Percentiles rank a stretch among this genome's conserved stretches.
phyloP scores from a whole-genome alignment of 805 yeast species.

The Metschnikowia bowlesiae region DNA sequence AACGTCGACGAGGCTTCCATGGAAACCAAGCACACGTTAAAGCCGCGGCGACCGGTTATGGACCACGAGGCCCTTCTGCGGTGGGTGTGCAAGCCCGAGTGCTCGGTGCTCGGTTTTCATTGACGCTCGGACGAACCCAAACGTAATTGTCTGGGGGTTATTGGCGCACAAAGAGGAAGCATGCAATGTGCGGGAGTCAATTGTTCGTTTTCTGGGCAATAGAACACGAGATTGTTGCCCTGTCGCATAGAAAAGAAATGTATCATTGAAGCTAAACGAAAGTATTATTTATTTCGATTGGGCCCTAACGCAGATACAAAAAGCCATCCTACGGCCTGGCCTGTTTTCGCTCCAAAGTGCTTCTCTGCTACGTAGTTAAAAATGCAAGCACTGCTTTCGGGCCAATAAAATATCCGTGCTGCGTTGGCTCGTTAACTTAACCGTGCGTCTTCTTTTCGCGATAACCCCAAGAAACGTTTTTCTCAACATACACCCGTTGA shows the following conservation, averaged over 20 bases:
- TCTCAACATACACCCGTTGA: neutral
- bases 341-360: neutral
- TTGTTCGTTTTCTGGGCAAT: neutral
- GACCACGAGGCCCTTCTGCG: conserved; percentile 44
- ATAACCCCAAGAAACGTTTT: conserved; percentile 3
- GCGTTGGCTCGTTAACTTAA: conserved; percentile 1
- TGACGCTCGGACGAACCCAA: neutral
- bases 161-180: neutral
- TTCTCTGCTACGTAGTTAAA: neutral
- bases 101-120: conserved; percentile 8
- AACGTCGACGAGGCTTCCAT: conserved; percentile 26
- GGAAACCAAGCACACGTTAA: conserved; percentile 16
- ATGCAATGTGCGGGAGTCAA: neutral
- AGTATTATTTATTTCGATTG: too few species aligned
- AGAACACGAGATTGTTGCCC: neutral
- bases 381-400: neutral
- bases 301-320: too few species aligned
- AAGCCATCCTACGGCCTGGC: too few species aligned
- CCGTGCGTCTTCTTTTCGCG: conserved; percentile 3
- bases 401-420: neutral
- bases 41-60: conserved; percentile 41
- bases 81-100: conserved; percentile 30
- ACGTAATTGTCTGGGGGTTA: neutral
- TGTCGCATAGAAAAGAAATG: neutral
- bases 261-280: neutral